phyloP scores from a whole-genome alignment of 2,329 filamentous ascomycete genomes.

The Thielaviopsis cerberus region DNA sequence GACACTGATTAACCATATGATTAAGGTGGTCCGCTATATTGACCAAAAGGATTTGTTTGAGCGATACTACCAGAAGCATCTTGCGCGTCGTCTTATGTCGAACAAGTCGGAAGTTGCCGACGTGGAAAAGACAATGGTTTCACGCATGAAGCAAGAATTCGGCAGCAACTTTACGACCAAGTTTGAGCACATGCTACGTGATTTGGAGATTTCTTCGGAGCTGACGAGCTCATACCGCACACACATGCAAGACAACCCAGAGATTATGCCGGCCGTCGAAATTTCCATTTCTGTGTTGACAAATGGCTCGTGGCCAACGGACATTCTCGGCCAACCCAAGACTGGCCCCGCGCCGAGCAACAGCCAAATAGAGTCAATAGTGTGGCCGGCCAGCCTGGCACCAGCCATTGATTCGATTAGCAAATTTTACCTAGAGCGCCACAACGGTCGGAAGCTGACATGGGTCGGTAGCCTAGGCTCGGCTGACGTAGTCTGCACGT shows the following conservation, averaged over 20 bases:
- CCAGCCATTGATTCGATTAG: slow-evolving; percentile 36
- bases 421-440: slow-evolving; percentile 69
- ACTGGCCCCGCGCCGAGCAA: slow-evolving; percentile 23
- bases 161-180: slow-evolving; percentile 86
- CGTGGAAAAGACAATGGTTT: slow-evolving; percentile 87
- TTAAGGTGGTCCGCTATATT: slow-evolving; percentile 70
- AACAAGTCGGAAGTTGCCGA: slow-evolving; percentile 81
- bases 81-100: slow-evolving; percentile 71
- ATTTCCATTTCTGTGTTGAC: slow-evolving; percentile 73
- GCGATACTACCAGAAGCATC: slow-evolving; percentile 92
- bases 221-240: slow-evolving; percentile 51
- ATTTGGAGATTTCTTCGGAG: slow-evolving; percentile 76
- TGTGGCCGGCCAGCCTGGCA: slow-evolving; percentile 8
- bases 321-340: slow-evolving; percentile 51
- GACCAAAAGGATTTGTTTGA: slow-evolving; percentile 90
- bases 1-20: slow-evolving; percentile 68
- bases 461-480: slow-evolving; percentile 59
- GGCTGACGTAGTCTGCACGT: slow-evolving; percentile 66
- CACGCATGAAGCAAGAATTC: slow-evolving; percentile 89
- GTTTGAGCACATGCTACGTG: slow-evolving; percentile 94
- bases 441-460: slow-evolving; percentile 72
- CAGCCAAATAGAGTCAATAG: slow-evolving; percentile 17
- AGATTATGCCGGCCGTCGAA: slow-evolving; percentile 36
- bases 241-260: slow-evolving; percentile 21
- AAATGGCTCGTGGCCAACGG: slow-evolving; percentile 86